Conservation (phyloP, 179 eudicot genomes). For the Dionaea muscipula region DNA sequence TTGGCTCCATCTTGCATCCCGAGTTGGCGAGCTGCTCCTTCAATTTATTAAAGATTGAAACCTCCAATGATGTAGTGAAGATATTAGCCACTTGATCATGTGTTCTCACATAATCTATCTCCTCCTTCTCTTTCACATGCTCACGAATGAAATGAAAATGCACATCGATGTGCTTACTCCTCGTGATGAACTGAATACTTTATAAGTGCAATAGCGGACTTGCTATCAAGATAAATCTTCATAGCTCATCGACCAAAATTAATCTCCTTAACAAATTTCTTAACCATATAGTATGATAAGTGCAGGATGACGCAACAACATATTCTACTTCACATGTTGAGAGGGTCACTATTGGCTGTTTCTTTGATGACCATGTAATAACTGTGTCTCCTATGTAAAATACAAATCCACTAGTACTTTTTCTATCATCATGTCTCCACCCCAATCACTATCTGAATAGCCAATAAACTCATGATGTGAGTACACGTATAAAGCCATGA, state of each 20-base stretch:
- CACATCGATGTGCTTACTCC: conserved; percentile 6
- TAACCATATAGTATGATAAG: conserved; percentile 1
- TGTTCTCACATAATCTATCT: background rate
- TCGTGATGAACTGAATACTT: conserved; percentile 3
- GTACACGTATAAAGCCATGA: background rate
- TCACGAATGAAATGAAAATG: background rate
- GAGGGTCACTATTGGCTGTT: conserved; percentile 2
- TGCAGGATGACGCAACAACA: conserved; percentile 1
- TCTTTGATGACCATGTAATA: background rate
- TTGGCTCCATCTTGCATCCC: too few relatives aligned
- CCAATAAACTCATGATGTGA: conserved; percentile 1
- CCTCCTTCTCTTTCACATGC: background rate
- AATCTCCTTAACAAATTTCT: background rate
- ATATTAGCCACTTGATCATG: conserved; percentile 7
- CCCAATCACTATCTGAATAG: conserved; percentile 8
- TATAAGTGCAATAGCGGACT: background rate
- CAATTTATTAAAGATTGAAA: too few relatives aligned
- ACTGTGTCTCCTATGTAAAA: background rate
- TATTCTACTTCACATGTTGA: conserved; percentile 8
- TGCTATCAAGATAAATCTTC: background rate
- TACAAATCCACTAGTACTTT: conserved; percentile 2
- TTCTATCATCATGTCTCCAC: conserved; percentile 8
- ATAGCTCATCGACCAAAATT: background rate
- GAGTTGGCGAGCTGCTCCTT: too few relatives aligned
- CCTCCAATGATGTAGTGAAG: too few relatives aligned